Percentiles rank a stretch among this genome's conserved stretches.
Conservation (phyloP, 768 basidiomycete species). For the Piloderma croceum region DNA sequence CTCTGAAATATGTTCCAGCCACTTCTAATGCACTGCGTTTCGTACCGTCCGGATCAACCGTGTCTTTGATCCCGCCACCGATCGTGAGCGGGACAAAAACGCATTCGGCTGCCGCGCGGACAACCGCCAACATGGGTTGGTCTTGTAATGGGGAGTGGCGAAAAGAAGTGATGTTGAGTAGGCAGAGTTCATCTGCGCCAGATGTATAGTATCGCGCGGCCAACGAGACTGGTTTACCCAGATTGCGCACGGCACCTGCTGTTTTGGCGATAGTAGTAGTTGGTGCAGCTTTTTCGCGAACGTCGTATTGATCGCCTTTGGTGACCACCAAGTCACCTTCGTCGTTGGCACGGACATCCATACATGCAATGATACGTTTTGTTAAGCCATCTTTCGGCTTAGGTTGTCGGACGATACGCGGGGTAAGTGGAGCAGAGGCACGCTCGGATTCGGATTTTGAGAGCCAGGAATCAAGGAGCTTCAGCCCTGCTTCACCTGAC, state of each 20-base stretch:
- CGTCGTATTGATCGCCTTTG: conserved; percentile 99
- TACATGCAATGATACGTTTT: conserved; percentile 92
- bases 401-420: conserved; percentile 32
- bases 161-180: conserved; percentile 99
- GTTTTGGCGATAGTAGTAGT: conserved; percentile 33
- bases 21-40: conserved; percentile 84
- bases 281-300: conserved; percentile 67
- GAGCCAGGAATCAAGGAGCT: conserved; percentile 78
- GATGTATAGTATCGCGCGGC: conserved; percentile 78
- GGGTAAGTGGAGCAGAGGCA: conserved; percentile 29
- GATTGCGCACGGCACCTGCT: conserved; percentile 84
- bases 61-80: conserved; percentile 96
- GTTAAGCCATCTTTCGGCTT: conserved; percentile 64
- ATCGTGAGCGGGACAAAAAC: conserved; percentile 98
- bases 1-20: conserved; percentile 92
- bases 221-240: conserved; percentile 94
- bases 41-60: conserved; percentile 92
- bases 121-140: conserved; percentile 97
- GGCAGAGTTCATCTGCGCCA: conserved; percentile 94
- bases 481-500: conserved; percentile 82
- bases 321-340: conserved; percentile 96
- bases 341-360: conserved; percentile 97
- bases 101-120: conserved; percentile 80
- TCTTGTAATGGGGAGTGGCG: conserved; percentile 91
- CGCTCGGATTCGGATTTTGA: conserved; percentile 42